Evolutionary conservation across 345 rosid species (phyloP).

Genomic region (Syzygium grande): DNA sequence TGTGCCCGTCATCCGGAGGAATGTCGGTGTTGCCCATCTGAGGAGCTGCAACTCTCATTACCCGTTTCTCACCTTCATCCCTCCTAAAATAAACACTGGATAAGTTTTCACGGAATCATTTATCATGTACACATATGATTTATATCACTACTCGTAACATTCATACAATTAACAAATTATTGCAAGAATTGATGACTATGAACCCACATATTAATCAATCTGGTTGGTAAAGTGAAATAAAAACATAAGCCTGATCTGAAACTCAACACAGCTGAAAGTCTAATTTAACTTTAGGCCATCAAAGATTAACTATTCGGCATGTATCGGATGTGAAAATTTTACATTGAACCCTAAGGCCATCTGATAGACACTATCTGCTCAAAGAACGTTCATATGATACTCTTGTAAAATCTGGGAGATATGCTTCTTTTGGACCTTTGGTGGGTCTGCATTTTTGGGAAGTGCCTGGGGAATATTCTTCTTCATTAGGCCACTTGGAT

Average conservation of each 20-base stretch:
- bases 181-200: neutral
- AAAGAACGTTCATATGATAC: neutral
- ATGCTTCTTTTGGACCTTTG: neutral
- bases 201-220: neutral
- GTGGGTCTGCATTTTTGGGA: neutral
- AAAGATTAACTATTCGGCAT: neutral
- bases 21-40: slow-evolving; percentile 51
- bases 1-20: slow-evolving; percentile 74
- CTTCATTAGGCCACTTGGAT: neutral
- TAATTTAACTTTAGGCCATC: neutral
- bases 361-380: neutral
- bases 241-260: neutral
- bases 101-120: neutral
- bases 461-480: neutral
- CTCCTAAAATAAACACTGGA: slow-evolving; percentile 13
- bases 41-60: slow-evolving; percentile 39
- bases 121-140: neutral
- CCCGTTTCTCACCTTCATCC: slow-evolving; percentile 24
- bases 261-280: neutral
- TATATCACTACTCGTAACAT: neutral
- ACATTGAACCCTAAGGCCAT: neutral
- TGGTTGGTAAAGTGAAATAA: neutral
- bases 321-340: neutral
- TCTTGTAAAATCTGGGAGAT: neutral
- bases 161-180: neutral